Evolutionary conservation across 352 stramenopile species (phyloP), one percentile per base, ranked within the genome.

Genomic region (Globisporangium middletonii): DNA sequence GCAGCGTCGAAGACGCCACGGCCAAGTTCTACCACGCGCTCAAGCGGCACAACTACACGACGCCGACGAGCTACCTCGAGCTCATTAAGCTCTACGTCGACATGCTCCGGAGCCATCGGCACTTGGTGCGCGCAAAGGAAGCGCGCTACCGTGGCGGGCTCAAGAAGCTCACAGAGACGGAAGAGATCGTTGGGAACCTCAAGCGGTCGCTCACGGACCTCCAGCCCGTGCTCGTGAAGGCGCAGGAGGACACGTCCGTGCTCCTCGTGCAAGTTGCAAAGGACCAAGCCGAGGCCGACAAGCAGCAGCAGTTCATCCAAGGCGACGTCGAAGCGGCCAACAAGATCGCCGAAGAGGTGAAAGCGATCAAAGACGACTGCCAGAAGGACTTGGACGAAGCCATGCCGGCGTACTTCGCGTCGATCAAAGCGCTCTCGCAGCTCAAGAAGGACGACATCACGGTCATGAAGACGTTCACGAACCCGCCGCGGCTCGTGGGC

Each of bases 31-130:
- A 87, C 58, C 68, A 77, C 11, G 73, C 95, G 46, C 75, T 97
- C 26, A 83, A 97, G 55, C 84, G 89, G 11, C 83, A 89, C 16
- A 98, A 97, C 63, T 98, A 98, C 59, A 97, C 94, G n/a, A 98
- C 94, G 7, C 93, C 94, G 1, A 98, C 93, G 46, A 97, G 87
- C 55, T 98, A 98, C 59, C 68, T 98, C 4, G 94, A 98, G 63
- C 79, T 98, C n/a, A 94, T 98, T 50, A 87, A 93, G 41, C 65
- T 97, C 35, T 98, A 98, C 54, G 82, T 96, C 15, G 81, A 94
- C 49, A 94, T 98, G 77, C 60, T 98, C 3, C 77, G 80, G 38
- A 92, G 79, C 27, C 86, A 97, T 59, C 81, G 92, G 1, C 77
- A 86, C 26, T 60, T 92, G 1, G 88, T 98, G 4, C 81, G 83